Percentiles rank a stretch among this genome's conserved stretches.
phyloP scores from a whole-genome alignment of 1,284 basidiomycete genomes.

The Fomitopsis pinicola region DNA sequence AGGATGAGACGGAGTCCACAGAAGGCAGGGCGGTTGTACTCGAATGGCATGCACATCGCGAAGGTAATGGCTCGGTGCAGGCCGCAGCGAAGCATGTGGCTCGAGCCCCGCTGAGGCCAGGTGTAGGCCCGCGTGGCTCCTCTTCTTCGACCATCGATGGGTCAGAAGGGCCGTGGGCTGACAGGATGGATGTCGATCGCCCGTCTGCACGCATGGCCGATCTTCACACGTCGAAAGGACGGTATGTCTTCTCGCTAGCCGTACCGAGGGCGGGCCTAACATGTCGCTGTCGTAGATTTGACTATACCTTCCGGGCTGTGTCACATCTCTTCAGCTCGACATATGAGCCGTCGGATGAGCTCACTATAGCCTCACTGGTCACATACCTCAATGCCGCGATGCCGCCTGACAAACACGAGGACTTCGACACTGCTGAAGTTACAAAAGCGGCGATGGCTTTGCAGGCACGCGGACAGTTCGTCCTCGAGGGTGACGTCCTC shows the following conservation, averaged over 20 bases:
- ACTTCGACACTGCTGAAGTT: slow-evolving; percentile 72
- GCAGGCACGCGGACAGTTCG: slow-evolving; percentile 47
- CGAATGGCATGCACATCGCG: neutral
- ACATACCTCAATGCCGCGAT: slow-evolving; percentile 70
- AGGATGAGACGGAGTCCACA: slow-evolving; percentile 20
- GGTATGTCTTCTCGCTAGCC: neutral
- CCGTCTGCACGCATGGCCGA: neutral
- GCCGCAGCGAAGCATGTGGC: slow-evolving; percentile 15
- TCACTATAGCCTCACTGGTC: slow-evolving; percentile 61
- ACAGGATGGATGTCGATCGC: neutral
- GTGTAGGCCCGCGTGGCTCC: neutral
- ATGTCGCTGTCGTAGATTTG: slow-evolving; percentile 35
- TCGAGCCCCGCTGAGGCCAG: slow-evolving; percentile 1
- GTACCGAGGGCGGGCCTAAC: neutral
- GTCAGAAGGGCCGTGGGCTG: neutral
- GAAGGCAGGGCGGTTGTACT: slow-evolving; percentile 10
- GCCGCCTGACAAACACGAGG: slow-evolving; percentile 72
- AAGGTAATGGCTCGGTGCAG: slow-evolving; percentile 16
- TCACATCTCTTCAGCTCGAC: slow-evolving; percentile 60
- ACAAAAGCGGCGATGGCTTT: slow-evolving; percentile 50
- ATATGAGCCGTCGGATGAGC: slow-evolving; percentile 57
- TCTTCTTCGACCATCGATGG: neutral
- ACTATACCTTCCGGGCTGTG: slow-evolving; percentile 56
- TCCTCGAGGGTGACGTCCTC: slow-evolving; percentile 58
- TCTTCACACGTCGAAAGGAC: neutral